Percentiles rank a stretch among this genome's conserved stretches.
Conservation (phyloP, 768 basidiomycete genomes). For the Chlorophyllum brunneum region DNA sequence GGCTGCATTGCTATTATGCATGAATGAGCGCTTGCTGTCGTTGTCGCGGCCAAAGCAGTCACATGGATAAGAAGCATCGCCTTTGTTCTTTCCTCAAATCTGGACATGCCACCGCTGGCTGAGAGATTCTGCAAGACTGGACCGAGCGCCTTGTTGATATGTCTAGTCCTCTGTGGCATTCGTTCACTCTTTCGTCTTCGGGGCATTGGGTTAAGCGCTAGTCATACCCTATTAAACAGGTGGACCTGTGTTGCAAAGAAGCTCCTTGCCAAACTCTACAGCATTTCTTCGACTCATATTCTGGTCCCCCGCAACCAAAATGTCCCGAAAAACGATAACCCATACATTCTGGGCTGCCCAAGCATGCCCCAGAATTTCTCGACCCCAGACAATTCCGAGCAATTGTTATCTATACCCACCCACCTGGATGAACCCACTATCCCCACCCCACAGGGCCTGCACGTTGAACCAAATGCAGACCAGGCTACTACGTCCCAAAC, state of each 20-base stretch:
- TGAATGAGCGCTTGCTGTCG: too few relatives aligned
- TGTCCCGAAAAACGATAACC: too few relatives aligned
- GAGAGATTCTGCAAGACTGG: neutral
- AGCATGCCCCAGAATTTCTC: neutral
- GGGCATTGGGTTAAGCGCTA: neutral
- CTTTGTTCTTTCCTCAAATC: too few relatives aligned
- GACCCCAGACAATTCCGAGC: neutral
- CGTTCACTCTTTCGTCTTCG: neutral
- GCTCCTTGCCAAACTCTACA: too few relatives aligned
- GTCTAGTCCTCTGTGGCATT: neutral
- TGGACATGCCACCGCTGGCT: too few relatives aligned
- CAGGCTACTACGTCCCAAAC: neutral
- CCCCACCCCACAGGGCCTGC: neutral
- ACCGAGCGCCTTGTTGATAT: neutral
- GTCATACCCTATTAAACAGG: neutral
- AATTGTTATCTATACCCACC: neutral
- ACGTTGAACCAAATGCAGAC: neutral
- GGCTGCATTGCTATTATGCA: too few relatives aligned
- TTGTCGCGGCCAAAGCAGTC: too few relatives aligned
- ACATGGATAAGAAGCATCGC: too few relatives aligned
- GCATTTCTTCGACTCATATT: too few relatives aligned
- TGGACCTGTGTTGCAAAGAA: neutral
- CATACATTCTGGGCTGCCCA: neutral
- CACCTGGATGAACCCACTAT: neutral
- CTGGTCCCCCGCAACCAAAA: too few relatives aligned